Evolutionary conservation across 140 eudicot genomes (phyloP).

Genomic region (Oenanthe javanica): DNA sequence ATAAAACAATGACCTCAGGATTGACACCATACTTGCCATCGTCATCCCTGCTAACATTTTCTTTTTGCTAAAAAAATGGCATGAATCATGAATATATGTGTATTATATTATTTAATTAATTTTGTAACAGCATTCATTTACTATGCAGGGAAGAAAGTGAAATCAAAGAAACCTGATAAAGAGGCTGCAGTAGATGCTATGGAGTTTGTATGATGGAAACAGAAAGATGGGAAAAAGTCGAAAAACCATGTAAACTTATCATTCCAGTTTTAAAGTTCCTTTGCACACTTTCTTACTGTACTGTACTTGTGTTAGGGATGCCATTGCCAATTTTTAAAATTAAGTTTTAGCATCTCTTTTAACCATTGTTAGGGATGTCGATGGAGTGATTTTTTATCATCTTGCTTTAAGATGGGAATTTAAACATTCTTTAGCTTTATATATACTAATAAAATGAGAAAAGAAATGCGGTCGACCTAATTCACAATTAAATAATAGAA

Average conservation of each 20-base stretch:
- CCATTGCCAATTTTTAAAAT: no score
- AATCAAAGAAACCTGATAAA: slow-evolving; percentile 20
- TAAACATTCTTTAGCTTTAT: no score
- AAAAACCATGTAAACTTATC: neutral
- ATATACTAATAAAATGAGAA: no score
- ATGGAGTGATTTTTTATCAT: no score
- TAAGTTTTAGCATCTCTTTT: no score
- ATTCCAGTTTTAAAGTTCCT: neutral
- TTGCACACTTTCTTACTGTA: neutral
- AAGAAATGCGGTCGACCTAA: no score
- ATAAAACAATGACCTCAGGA: neutral
- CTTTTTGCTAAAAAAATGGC: neutral
- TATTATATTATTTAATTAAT: neutral
- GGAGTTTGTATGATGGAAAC: slow-evolving; percentile 35
- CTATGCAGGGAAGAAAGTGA: slow-evolving; percentile 44
- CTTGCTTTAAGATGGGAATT: no score
- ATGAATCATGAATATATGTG: no score
- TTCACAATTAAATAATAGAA: no score
- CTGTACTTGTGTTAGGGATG: no score
- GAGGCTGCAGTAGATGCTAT: slow-evolving; percentile 46
- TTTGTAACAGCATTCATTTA: neutral
- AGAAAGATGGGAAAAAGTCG: neutral
- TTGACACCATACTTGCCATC: neutral
- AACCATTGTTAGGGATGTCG: no score
- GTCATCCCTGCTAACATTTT: neutral